Evolutionary conservation across 2,329 filamentous ascomycete genomes (phyloP), one percentile per base, ranked within the genome.

Genomic region (Parafenestella ontariensis): DNA sequence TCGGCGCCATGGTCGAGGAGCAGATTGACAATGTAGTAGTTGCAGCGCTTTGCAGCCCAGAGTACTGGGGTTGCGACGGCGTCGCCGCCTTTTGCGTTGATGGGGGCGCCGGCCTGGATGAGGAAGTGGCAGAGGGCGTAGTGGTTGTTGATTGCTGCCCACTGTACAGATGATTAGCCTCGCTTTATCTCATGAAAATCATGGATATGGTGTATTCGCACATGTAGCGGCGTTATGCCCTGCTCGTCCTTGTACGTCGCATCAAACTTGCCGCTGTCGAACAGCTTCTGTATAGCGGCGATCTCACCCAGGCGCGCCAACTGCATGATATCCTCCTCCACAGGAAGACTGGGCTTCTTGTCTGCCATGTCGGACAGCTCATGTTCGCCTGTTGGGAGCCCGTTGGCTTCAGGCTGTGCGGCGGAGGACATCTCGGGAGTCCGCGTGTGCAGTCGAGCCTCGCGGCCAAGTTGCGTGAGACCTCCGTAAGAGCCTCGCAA

Each of bases 121-220:
- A 99, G 87, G 77, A 96, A 97, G 76, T 95, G 94, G 85, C 94
- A 97, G 82, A 98, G 92, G 64, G 91, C 91, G 79, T 94, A 96
- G 75, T 97, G 95, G 73, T 98, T 98, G 80, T 99, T 99, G 76
- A 99, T 98, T 33, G 96, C 92, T 42, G 95, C 95, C 95, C 95
- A 99, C 92, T 99, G 73, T 50, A 52, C 20, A 49, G 28, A 23
- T 44, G 33, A 44, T 70, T 43, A 66, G 59, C 23, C 10, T 20
- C 15, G 18, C 5, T 20, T 26, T 17, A 36, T 39, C n/a, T 17
- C 21, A 21, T 2, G 6, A 5, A 3, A 18, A 18, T 29, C 11
- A 39, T 34, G 8, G 1, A 1, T 28, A 15, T 11, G 11, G 40
- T 28, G 4, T n/a, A 21, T 51, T 58, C 79, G 68, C 83, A 97